These are phyloP conservation scores for Oryza nivara DNA, from an alignment of 176 grass and related monocot species.

Conservation along the genomic window DNA sequence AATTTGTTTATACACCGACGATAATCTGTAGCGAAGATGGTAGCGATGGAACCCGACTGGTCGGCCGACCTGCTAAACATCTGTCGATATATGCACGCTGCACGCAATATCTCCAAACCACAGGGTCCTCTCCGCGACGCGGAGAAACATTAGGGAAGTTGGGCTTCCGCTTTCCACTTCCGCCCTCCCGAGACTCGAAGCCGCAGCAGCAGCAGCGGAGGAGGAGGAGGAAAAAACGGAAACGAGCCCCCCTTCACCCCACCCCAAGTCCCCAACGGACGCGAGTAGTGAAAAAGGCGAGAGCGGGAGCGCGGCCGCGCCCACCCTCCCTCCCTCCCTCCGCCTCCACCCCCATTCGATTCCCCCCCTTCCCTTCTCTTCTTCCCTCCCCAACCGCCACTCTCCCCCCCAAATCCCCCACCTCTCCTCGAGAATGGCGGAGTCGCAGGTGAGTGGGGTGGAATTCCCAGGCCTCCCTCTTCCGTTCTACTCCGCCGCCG, in stretches of 20 bases:
- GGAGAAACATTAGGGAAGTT: slow-evolving; percentile 34
- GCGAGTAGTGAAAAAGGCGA: slow-evolving; percentile 5
- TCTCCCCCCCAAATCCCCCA: neutral
- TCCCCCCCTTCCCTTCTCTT: neutral
- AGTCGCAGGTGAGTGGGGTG: slow-evolving; percentile 47
- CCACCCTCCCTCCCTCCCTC: neutral
- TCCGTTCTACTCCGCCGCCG: neutral
- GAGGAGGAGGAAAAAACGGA: slow-evolving; percentile 4
- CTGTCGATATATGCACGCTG: too few relatives aligned
- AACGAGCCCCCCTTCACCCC: neutral
- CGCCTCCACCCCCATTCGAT: neutral
- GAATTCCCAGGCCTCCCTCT: slow-evolving; percentile 12
- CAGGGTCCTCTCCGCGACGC: slow-evolving; percentile 5
- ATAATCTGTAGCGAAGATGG: too few relatives aligned
- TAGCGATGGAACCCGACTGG: too few relatives aligned
- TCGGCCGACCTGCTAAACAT: too few relatives aligned
- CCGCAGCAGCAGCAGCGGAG: neutral
- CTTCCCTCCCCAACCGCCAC: slow-evolving; percentile 30
- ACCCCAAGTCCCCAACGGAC: neutral
- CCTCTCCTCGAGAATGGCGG: slow-evolving; percentile 41
- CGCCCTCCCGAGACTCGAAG: neutral
- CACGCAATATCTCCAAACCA: neutral
- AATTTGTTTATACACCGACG: too few relatives aligned
- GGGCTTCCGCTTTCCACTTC: slow-evolving; percentile 13
- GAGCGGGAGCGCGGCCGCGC: neutral